These are phyloP conservation scores for Rhodotorula sp. DNA, from an alignment of 1,284 basidiomycete genomes.

Conservation along the genomic window DNA sequence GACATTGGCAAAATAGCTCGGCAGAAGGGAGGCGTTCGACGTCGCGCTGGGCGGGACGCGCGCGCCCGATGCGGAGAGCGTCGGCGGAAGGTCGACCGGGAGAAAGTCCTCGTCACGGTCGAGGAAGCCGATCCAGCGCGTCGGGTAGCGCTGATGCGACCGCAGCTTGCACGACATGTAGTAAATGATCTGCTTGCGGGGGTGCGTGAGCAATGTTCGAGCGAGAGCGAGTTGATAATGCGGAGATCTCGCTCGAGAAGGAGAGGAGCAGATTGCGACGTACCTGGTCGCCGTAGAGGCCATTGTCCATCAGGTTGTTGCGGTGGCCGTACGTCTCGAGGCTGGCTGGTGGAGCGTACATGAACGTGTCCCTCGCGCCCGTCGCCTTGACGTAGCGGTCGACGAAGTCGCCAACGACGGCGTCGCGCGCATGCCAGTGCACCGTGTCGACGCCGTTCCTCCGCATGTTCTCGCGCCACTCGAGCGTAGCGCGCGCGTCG, in stretches of 20 bases:
- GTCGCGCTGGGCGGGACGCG: no score
- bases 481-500: background rate
- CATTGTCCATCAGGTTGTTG: background rate
- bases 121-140: background rate
- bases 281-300: background rate
- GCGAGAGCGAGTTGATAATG: no score
- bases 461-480: background rate
- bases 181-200: background rate
- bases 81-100: background rate
- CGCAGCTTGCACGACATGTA: background rate
- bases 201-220: no score
- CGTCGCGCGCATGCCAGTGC: background rate
- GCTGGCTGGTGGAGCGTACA: background rate
- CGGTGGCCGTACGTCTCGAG: background rate
- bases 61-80: no score
- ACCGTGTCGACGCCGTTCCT: background rate
- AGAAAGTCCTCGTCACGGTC: background rate
- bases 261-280: no score
- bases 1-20: background rate
- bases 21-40: background rate
- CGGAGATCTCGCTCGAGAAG: no score
- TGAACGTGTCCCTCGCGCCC: background rate
- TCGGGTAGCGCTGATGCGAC: background rate
- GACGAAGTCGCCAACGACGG: background rate
- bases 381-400: background rate